Conservation (phyloP, 441 rosid species). For the Breynia disticha region DNA sequence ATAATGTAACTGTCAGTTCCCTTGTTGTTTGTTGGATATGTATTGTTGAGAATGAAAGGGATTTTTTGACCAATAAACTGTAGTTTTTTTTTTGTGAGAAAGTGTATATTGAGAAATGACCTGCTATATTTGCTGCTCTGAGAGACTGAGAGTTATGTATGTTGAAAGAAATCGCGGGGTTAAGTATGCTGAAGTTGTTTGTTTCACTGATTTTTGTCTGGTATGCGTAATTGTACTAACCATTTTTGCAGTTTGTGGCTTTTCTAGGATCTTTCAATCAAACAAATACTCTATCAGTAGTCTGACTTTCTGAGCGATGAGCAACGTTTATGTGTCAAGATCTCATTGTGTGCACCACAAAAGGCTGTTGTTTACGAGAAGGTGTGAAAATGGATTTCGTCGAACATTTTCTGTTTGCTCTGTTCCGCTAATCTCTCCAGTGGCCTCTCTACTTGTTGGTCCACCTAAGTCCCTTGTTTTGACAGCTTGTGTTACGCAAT, state of each 20-base stretch:
- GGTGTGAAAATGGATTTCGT: constrained; percentile 16
- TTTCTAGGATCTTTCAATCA: constrained; percentile 22
- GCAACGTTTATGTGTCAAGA: constrained; percentile 29
- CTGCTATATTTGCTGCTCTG: too few species aligned
- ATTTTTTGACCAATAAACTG: too few species aligned
- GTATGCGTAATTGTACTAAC: background rate
- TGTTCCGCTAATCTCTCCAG: constrained; percentile 23
- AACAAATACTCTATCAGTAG: too few species aligned
- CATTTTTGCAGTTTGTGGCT: constrained; percentile 15
- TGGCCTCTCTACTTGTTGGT: constrained; percentile 21
- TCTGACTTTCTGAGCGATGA: constrained; percentile 26
- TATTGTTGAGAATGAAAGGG: too few species aligned
- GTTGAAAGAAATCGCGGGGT: too few species aligned
- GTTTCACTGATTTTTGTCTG: background rate
- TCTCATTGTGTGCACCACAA: constrained; percentile 23
- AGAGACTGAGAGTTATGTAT: too few species aligned
- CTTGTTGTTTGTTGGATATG: too few species aligned
- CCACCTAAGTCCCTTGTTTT: constrained; percentile 34
- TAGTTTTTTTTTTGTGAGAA: too few species aligned
- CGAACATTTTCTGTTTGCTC: constrained; percentile 25
- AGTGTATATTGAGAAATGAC: too few species aligned
- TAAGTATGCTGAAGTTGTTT: too few species aligned
- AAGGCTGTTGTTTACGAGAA: constrained; percentile 19
- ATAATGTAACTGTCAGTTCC: too few species aligned
- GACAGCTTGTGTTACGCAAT: constrained; percentile 34